Evolutionary conservation across 2,329 filamentous ascomycete genomes (phyloP).

Genomic region (Aureobasidium musti): DNA sequence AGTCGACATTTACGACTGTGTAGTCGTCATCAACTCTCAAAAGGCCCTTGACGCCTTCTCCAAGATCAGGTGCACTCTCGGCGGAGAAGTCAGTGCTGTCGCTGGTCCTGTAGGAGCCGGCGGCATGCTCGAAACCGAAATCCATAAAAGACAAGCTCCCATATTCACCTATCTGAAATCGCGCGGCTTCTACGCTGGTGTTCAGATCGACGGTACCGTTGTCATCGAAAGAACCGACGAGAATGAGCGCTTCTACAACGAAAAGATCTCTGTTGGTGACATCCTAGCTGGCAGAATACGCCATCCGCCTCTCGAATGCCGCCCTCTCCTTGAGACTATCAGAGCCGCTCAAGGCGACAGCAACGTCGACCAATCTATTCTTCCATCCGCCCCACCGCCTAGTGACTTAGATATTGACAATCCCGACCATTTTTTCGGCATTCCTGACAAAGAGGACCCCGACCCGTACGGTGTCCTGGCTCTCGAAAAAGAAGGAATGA

Average conservation of each 20-base stretch:
- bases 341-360: constrained; percentile 82
- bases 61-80: constrained; percentile 74
- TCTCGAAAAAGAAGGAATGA: constrained; percentile 84
- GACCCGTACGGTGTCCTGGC: constrained; percentile 91
- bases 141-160: constrained; percentile 62
- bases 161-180: constrained; percentile 88
- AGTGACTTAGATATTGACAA: constrained; percentile 66
- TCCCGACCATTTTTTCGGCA: constrained; percentile 65
- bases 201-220: constrained; percentile 84
- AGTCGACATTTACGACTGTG: constrained; percentile 94
- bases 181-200: constrained; percentile 81
- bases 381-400: constrained; percentile 72
- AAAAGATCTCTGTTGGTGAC: constrained; percentile 61
- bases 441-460: constrained; percentile 77
- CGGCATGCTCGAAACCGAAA: constrained; percentile 64
- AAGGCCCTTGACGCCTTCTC: constrained; percentile 83
- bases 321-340: constrained; percentile 74
- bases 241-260: constrained; percentile 82
- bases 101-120: constrained; percentile 78
- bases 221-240: constrained; percentile 84
- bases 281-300: constrained; percentile 64
- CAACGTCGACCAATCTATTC: constrained; percentile 68
- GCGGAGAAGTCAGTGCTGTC: constrained; percentile 74
- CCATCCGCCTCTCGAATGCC: constrained; percentile 58
- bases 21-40: constrained; percentile 87